Percentiles rank a stretch among this genome's conserved stretches.
Conservation (phyloP, 1,139 yeast species). For the Lodderomyces orthopsilosis region DNA sequence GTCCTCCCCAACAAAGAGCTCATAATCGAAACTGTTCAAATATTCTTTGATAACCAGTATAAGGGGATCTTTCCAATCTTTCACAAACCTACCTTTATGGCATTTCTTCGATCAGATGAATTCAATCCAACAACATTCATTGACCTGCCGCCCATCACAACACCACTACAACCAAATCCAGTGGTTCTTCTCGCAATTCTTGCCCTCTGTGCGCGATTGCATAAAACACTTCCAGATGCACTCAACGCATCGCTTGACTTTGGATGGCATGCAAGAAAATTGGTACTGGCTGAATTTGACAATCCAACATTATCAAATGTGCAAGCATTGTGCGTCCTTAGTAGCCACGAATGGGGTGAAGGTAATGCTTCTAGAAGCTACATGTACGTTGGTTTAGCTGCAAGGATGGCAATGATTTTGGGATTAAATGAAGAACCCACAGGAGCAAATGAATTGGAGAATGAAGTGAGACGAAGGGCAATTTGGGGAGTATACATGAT, state of each 20-base stretch:
- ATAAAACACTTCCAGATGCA: constrained; percentile 26
- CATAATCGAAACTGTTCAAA: constrained; percentile 25
- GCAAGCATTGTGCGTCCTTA: constrained; percentile 34
- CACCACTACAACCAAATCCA: constrained; percentile 27
- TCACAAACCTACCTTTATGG: constrained; percentile 30
- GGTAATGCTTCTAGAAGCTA: constrained; percentile 37
- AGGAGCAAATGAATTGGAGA: constrained; percentile 9
- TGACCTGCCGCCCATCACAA: constrained; percentile 4
- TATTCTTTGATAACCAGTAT: constrained; percentile 33
- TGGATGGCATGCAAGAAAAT: constrained; percentile 36
- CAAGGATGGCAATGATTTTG: constrained; percentile 37
- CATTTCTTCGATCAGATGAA: constrained; percentile 23
- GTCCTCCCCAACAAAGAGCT: constrained; percentile 25
- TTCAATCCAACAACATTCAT: constrained; percentile 29
- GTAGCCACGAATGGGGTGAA: constrained; percentile 45
- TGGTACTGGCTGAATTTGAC: constrained; percentile 31
- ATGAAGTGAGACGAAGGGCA: constrained; percentile 34
- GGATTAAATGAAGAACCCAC: constrained; percentile 28
- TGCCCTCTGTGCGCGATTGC: constrained; percentile 35
- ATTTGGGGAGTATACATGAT: constrained; percentile 43
- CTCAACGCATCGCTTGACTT: constrained; percentile 36
- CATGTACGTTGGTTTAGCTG: constrained; percentile 37
- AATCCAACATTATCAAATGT: constrained; percentile 36
- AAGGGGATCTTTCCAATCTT: constrained; percentile 33
- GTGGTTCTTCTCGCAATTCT: constrained; percentile 30